Evolutionary conservation across 495 filamentous ascomycete genomes (phyloP), one percentile per base, ranked within the genome.

Genomic region (Pseudoneurospora amorphoporcata): DNA sequence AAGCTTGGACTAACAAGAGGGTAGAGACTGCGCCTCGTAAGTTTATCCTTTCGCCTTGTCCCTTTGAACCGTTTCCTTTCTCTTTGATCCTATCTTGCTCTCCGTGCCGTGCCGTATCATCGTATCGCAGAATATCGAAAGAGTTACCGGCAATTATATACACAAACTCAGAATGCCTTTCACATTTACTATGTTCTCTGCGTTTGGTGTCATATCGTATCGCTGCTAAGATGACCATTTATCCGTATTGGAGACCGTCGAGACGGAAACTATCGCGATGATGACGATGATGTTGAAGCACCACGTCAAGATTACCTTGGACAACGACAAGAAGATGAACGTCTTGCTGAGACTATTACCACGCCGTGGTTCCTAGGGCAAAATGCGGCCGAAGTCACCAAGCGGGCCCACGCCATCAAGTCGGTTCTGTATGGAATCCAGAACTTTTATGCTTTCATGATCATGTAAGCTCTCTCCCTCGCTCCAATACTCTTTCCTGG

Each of bases 361-460:
- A 65, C 29, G 78, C 82, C 84, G 73, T 86, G 86, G 75, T 80
- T 86, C 71, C 45, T 71, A 47, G 88, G 87, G 76, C 86, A 87
- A 74, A 87, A 83, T 79, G 78, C 79, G 69, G 74, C 76, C 68
- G 76, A 81, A 84, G 86, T 89, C 86, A 90, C 79, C 73, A 80
- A 80, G 77, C 87, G 83, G 71, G 90, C 88, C n/a, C 93, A 91
- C 81, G 76, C 93, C 72, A 83, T 92, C 76, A 92, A 97, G 85
- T 91, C 92, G 40, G 81, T 88, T 23, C 84, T 99, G 74, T 99
- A 99, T 83, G 95, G 90, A 35, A 83, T 94, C 42, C 95, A 99
- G 86, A 95, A 94, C 71, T 99, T 98, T 78, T 99, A 99, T 83
- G 95, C 94, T 68, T 98, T 99, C 77, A 98, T 99, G 83, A 96